Evolutionary conservation across 306 rosid species (phyloP).

Genomic region (Vigna reflexopilosa): DNA sequence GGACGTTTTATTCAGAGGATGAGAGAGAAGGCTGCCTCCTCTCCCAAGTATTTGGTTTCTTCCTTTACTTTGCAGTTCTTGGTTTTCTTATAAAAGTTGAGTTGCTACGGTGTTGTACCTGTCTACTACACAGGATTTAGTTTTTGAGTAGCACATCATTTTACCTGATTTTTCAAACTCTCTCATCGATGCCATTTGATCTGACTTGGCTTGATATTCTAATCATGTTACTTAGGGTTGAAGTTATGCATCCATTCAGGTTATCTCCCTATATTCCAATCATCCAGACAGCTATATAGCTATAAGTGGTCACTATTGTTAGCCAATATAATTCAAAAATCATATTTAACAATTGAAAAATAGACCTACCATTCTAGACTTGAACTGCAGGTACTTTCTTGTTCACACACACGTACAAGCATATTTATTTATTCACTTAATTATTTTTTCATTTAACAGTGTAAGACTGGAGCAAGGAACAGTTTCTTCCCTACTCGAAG

Average conservation of each 20-base stretch:
- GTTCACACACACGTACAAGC: neutral
- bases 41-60: conserved; percentile 68
- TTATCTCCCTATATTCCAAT: neutral
- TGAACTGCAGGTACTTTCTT: conserved; percentile 13
- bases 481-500: conserved; percentile 90
- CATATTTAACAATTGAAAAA: conserved; percentile 6
- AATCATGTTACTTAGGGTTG: neutral
- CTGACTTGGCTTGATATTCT: conserved; percentile 11
- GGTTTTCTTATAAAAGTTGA: conserved; percentile 3
- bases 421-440: neutral
- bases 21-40: conserved; percentile 85
- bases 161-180: conserved; percentile 24
- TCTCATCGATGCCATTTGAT: conserved; percentile 2
- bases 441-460: conserved; percentile 45
- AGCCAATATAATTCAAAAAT: neutral
- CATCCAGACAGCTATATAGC: neutral
- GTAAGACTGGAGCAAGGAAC: conserved; percentile 88
- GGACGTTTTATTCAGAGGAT: conserved; percentile 96
- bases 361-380: conserved; percentile 20
- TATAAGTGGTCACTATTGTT: neutral
- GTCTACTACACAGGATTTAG: neutral
- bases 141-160: conserved; percentile 4
- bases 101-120: conserved; percentile 2
- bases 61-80: conserved; percentile 3
- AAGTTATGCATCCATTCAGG: conserved; percentile 3